phyloP scores from a whole-genome alignment of 1,284 basidiomycete species.

The Cryptococcus sp. region DNA sequence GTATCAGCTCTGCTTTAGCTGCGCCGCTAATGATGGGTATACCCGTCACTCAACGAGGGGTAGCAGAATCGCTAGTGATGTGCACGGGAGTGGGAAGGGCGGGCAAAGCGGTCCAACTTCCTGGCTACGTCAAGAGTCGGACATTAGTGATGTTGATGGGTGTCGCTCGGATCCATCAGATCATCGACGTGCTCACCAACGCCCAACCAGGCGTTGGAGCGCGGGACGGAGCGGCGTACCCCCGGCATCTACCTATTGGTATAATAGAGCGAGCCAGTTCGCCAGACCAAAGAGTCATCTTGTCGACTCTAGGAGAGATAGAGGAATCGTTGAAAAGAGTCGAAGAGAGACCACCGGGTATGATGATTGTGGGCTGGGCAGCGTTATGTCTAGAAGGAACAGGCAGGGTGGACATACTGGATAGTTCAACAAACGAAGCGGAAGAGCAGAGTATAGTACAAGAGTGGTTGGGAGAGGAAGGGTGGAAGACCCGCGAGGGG shows the following conservation, averaged over 20 bases:
- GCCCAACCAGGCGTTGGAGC: constrained; percentile 19
- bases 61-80: constrained; percentile 81
- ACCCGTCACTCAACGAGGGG: constrained; percentile 92
- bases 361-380: constrained; percentile 93
- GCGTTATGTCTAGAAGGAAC: constrained; percentile 58
- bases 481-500: constrained; percentile 34
- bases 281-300: constrained; percentile 84
- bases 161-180: constrained; percentile 75
- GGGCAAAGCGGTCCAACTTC: constrained; percentile 80
- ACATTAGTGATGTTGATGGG: constrained; percentile 92
- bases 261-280: constrained; percentile 91
- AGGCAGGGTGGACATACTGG: constrained; percentile 58
- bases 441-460: constrained; percentile 37
- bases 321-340: constrained; percentile 71
- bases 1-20: constrained; percentile 83
- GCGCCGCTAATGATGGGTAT: constrained; percentile 87
- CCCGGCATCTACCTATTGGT: constrained; percentile 77
- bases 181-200: constrained; percentile 64
- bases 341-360: constrained; percentile 90
- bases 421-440: constrained; percentile 50
- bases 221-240: constrained; percentile 66
- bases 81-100: constrained; percentile 91
- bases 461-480: constrained; percentile 26
- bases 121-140: constrained; percentile 78
- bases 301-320: constrained; percentile 74